Evolutionary conservation across 1,139 yeast species (phyloP).

Genomic region (Martiniozyma asiatica): DNA sequence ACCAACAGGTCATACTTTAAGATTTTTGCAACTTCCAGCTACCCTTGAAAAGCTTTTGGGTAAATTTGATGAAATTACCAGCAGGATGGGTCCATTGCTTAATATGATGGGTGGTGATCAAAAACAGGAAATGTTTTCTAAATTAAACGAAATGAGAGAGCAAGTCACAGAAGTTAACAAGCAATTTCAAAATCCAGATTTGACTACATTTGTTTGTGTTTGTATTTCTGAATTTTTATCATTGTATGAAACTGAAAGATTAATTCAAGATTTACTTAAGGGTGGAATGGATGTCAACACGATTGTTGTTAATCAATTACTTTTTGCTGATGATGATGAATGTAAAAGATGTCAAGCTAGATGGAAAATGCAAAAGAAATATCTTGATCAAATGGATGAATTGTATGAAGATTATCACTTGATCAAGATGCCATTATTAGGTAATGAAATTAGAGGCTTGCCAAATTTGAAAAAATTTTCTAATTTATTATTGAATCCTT

Average conservation of each 20-base stretch:
- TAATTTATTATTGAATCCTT: slow-evolving; percentile 54
- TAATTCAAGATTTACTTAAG: slow-evolving; percentile 89
- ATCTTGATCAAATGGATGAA: slow-evolving; percentile 88
- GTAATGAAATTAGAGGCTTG: slow-evolving; percentile 87
- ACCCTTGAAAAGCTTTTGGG: slow-evolving; percentile 79
- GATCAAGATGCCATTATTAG: slow-evolving; percentile 88
- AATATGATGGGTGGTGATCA: slow-evolving; percentile 56
- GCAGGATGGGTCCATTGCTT: slow-evolving; percentile 85
- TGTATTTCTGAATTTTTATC: slow-evolving; percentile 95
- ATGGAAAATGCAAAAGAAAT: slow-evolving; percentile 92
- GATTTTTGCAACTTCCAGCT: slow-evolving; percentile 88
- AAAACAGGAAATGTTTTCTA: slow-evolving; percentile 69
- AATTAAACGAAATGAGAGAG: slow-evolving; percentile 71
- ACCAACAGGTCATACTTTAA: slow-evolving; percentile 94
- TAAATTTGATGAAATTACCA: slow-evolving; percentile 77
- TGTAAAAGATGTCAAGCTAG: slow-evolving; percentile 89
- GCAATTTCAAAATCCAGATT: slow-evolving; percentile 90
- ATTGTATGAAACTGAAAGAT: slow-evolving; percentile 89
- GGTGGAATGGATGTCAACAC: slow-evolving; percentile 95
- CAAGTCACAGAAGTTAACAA: slow-evolving; percentile 81
- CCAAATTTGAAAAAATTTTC: slow-evolving; percentile 73
- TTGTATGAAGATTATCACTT: slow-evolving; percentile 85
- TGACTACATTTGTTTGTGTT: slow-evolving; percentile 93
- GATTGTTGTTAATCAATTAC: slow-evolving; percentile 84
- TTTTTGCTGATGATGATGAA: slow-evolving; percentile 66